Evolutionary conservation across 371 early-diverging fungal species (phyloP), one percentile per base, ranked within the genome.

Genomic region (Mortierella sp.): DNA sequence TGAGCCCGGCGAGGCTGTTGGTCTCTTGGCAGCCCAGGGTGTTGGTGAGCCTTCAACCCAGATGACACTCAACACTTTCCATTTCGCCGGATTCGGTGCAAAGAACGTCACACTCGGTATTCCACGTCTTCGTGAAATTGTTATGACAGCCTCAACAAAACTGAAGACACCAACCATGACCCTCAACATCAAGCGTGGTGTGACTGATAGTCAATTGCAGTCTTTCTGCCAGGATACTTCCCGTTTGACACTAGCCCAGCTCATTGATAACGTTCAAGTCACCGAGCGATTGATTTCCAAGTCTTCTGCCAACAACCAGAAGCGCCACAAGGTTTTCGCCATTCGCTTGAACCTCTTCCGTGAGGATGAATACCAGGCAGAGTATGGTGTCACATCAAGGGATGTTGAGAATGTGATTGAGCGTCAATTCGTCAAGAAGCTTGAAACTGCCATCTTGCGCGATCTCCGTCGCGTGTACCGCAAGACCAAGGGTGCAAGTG

Each of bases 11-110:
- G 99, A 99, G 85, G 93, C 97, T 62, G 99, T 99, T 43, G 99
- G 99, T 67, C 88, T 99, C 49, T 87, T 99, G 64, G 99, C 99
- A 39, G 99, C 99, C 39, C 99, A 99, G 86, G 94, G 95, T 70
- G 93, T 99, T 55, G 99, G 99, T 73, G 99, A 99, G 87, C 99
- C 99, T n/a, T 97, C 98, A 43, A 99, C 99, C 11, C 99, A 99
- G 86, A 99, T 99, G 99, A 99, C 99, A 28, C 89, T 99, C 58
- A 99, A 99, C 89, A 99, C 99, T 68, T 99, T 99, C 95, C 99
- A 99, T 89, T 96, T 99, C 89, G 99, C 99, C 72, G 99, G 99
- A 68, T 98, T 98, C 80, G 99, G 99, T 87, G 99, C 98, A 76
- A 93, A 95, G 87, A 99, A 98, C 90, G 99, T 99, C 74, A 99